Evolutionary conservation across 2,329 filamentous ascomycete genomes (phyloP).

Genomic region (Trematosphaeria pertusa): DNA sequence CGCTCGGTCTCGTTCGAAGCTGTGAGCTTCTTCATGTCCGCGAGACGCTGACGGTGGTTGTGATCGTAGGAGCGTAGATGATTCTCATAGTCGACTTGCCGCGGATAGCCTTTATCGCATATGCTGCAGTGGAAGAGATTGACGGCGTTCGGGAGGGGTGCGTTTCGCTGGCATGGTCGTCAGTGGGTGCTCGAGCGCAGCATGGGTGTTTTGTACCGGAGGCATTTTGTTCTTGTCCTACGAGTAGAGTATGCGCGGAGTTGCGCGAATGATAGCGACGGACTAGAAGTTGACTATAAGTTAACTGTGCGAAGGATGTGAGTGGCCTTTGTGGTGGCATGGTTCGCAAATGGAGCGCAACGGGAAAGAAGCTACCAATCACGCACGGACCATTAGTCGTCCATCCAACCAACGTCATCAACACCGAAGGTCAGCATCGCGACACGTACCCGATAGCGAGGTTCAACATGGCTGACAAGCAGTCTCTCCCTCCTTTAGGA

Average conservation of each 20-base stretch:
- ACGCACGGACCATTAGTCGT: slow-evolving; percentile 22
- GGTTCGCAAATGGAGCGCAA: too few species aligned
- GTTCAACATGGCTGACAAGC: slow-evolving; percentile 19
- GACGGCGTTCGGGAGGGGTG: slow-evolving; percentile 52
- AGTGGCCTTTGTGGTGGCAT: too few species aligned
- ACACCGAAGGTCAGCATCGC: slow-evolving; percentile 25
- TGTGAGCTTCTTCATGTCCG: slow-evolving; percentile 78
- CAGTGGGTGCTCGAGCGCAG: slow-evolving; percentile 48
- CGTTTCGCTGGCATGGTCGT: slow-evolving; percentile 43
- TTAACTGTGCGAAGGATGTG: too few species aligned
- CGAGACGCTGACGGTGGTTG: slow-evolving; percentile 75
- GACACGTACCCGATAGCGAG: not conserved
- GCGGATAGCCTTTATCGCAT: slow-evolving; percentile 90
- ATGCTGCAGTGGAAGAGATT: slow-evolving; percentile 63
- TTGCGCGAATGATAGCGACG: not conserved
- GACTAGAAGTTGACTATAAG: too few species aligned
- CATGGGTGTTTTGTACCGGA: slow-evolving; percentile 18
- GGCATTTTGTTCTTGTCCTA: slow-evolving; percentile 19
- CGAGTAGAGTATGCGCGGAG: slow-evolving; percentile 13
- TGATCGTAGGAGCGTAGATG: slow-evolving; percentile 96
- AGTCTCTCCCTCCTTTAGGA: slow-evolving; percentile 26
- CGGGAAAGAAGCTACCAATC: too few species aligned
- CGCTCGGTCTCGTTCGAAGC: slow-evolving; percentile 34
- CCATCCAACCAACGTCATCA: slow-evolving; percentile 31
- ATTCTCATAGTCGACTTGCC: slow-evolving; percentile 95